phyloP scores from a whole-genome alignment of 352 stramenopile species.

The Pythium myriotylum region DNA sequence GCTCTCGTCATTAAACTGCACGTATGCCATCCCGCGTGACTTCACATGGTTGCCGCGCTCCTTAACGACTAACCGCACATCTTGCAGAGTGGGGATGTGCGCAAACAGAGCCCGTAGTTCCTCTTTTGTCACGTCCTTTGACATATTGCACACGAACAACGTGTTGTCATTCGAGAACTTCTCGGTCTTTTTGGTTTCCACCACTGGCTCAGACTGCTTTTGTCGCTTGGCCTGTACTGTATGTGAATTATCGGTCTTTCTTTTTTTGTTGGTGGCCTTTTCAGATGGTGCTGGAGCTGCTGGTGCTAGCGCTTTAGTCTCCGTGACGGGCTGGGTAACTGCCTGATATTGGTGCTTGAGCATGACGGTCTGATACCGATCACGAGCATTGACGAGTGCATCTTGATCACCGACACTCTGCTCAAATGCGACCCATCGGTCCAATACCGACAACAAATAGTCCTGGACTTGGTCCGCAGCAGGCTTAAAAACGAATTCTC shows the following conservation, averaged over 20 bases:
- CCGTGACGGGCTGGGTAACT: background rate
- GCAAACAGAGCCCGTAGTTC: slow-evolving; percentile 56
- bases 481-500: slow-evolving; percentile 39
- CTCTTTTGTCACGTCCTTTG: slow-evolving; percentile 55
- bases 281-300: background rate
- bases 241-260: slow-evolving; percentile 7
- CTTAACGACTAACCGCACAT: slow-evolving; percentile 71
- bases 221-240: background rate
- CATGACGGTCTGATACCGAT: slow-evolving; percentile 11
- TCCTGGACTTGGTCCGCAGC: slow-evolving; percentile 25
- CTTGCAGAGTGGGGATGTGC: slow-evolving; percentile 48
- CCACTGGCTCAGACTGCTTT: slow-evolving; percentile 1
- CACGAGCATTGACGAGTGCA: slow-evolving; percentile 2
- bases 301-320: background rate
- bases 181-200: slow-evolving; percentile 12
- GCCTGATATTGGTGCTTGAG: slow-evolving; percentile 7
- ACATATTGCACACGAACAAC: slow-evolving; percentile 69
- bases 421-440: slow-evolving; percentile 33
- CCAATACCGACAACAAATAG: slow-evolving; percentile 24
- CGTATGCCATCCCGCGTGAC: slow-evolving; percentile 77
- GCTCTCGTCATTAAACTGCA: slow-evolving; percentile 55
- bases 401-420: slow-evolving; percentile 14
- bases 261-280: slow-evolving; percentile 18
- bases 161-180: slow-evolving; percentile 64
- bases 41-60: slow-evolving; percentile 56